Evolutionary conservation across 768 basidiomycete genomes (phyloP), one percentile per base, ranked within the genome.

Genomic region (Pholiota microspora): DNA sequence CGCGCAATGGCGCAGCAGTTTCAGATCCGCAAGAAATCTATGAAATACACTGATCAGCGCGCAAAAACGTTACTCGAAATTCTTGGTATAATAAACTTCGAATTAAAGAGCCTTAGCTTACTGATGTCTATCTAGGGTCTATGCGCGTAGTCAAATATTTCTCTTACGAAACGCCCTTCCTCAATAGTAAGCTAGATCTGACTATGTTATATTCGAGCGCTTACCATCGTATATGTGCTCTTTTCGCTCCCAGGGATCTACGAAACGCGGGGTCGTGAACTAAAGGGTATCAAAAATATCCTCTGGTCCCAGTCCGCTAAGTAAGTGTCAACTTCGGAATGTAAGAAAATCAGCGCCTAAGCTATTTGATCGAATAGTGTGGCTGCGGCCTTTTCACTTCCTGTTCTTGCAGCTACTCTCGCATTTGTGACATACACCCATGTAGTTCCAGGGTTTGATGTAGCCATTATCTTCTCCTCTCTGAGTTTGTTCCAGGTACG

Each of bases 131-230:
- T 34, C 29, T 49, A 78, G 81, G 79, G 45, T 79, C 77, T 1
- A 88, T 89, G 85, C 78, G 84, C 3, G 77, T 88, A n/a, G 82
- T 90, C 51, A 89, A 88, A 66, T 87, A 84, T 61, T 90, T 90
- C 65, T 84, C 81, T 24, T 89, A 88, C 58, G 88, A 90, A 68
- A 59, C 74, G 1, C 84, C 87, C 0, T 89, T 88, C 68, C 67
- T 88, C 40, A 75, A 82, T 57, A 75, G 87, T 86, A 56, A 66
- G 77, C 69, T 36, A 21, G 49, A 10, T 32, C 51, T 53, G 16
- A 23, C 58, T 36, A 9, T 12, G 32, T 51, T 40, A 2, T 18
- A 42, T 15, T 21, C 12, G 21, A 42, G 1, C 24, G 23, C 31
- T 31, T 23, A 31, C n/a, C 7, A 45, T n/a, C 44, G 34, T 27